Base-by-base conservation (phyloP, 192 early-diverging fungal species). In the Coemansia sp. region DNA sequence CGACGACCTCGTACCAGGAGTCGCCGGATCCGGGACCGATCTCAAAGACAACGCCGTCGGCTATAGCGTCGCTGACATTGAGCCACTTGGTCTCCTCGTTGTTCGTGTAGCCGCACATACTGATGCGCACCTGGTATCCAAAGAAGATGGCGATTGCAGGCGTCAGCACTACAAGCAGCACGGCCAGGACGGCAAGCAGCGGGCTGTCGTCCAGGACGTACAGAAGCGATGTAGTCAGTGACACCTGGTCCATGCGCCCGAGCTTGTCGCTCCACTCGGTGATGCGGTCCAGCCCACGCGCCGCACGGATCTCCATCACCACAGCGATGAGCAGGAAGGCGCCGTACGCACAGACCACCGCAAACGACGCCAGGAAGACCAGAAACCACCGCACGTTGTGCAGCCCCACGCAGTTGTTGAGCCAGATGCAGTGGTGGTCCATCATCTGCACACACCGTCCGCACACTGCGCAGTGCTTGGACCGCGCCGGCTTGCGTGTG, bases 391-490 rank as follows among this genome's bases (percentile, higher is more conserved):
- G 75, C 53, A 57, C 60, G 58, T 82, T 82, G 60, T 64, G 44
- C 45, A 77, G 72, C 8, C 80, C 80, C 19, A 82, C 75, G 65
- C 80, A 82, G 70, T 70, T 82, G 68, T 82, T 82, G 30, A 82
- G 64, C 80, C 80, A 82, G 23, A 82, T 67, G 42, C 81, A 82
- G 52, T 82, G 81, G 64, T 82, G 81, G 65, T 82, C 81, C 71
- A 70, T 53, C 65, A 72, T 70, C 59, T 72, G 67, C 22, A 82
- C 59, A 63, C 81, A 82, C 34, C 44, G 56, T 17, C 55, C 57
- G 58, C 81, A 82, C 9, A 62, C 63, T 23, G 74, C 62, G 58
- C 81, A 82, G 58, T 82, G 81, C 59, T 82, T 82, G 50, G 81
- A 82, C 57, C 81, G 67, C n/a, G 81, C 81, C 5, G 81, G 72